Percentiles rank a stretch among this genome's conserved stretches.
These are phyloP conservation scores for Albizia julibrissin DNA, from an alignment of 306 rosid species.

Conservation along the genomic window DNA sequence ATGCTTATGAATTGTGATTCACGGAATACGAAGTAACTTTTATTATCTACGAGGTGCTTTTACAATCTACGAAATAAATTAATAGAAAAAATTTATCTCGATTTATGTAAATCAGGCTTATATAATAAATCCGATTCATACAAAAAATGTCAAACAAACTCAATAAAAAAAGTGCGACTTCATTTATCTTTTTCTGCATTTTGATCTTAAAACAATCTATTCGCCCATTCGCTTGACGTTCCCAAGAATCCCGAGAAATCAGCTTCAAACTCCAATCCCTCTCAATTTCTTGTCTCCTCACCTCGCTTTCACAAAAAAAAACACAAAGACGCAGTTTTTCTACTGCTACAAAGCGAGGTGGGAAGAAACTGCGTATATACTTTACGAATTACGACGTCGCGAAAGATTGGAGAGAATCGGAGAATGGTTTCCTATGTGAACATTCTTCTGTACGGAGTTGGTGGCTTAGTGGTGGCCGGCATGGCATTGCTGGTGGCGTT, in stretches of 20 bases:
- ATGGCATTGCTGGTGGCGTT: constrained; percentile 92
- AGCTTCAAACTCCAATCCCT: constrained; percentile 12
- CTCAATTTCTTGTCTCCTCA: not conserved
- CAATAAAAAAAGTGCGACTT: not conserved
- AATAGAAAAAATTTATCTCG: no score
- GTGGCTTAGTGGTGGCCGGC: constrained; percentile 85
- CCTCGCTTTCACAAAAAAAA: not conserved
- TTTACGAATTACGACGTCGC: not conserved
- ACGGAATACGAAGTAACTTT: no score
- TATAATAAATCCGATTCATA: no score
- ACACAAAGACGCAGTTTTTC: not conserved
- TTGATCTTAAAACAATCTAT: not conserved
- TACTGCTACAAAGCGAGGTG: not conserved
- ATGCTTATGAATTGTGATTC: no score
- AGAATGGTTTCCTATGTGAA: constrained; percentile 77
- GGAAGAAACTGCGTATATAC: not conserved
- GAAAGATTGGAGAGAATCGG: not conserved
- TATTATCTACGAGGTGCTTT: no score
- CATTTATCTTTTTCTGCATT: not conserved
- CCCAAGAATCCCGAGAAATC: constrained; percentile 34
- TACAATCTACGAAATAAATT: no score
- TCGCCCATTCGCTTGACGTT: constrained; percentile 12
- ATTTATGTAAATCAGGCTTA: no score
- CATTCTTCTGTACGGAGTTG: constrained; percentile 76
- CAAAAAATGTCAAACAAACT: no score